Conservation (phyloP, 441 rosid species). For the Macaranga tanarius region DNA sequence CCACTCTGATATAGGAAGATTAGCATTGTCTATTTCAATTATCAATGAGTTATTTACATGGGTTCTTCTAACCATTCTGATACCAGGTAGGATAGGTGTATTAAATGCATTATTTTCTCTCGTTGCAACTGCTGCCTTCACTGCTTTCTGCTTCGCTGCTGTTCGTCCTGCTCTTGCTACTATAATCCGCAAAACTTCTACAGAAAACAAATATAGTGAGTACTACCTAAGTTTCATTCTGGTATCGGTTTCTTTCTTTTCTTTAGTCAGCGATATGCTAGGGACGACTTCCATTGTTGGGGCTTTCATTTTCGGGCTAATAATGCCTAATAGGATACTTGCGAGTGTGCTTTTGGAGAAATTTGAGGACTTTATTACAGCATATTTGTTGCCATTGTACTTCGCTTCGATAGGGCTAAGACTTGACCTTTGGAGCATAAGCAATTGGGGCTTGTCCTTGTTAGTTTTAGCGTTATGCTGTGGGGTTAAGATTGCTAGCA, state of each 20-base stretch:
- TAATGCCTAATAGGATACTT: constrained; percentile 37
- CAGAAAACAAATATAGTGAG: constrained; percentile 23
- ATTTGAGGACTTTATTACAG: constrained; percentile 36
- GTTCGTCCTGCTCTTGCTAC: constrained; percentile 32
- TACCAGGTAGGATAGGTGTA: constrained; percentile 12
- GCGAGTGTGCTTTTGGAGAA: constrained; percentile 32
- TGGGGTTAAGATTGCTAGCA: constrained; percentile 30
- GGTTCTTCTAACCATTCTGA: constrained; percentile 28
- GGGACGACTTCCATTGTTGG: constrained; percentile 47
- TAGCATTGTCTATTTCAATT: constrained; percentile 32
- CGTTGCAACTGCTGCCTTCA: constrained; percentile 21
- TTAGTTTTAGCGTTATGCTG: constrained; percentile 19
- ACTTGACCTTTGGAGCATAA: constrained; percentile 17
- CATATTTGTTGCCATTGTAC: constrained; percentile 40
- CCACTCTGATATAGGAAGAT: constrained; percentile 38
- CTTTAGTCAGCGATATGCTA: constrained; percentile 30
- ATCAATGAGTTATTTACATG: constrained; percentile 38
- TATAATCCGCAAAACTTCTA: constrained; percentile 18
- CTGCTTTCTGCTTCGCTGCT: constrained; percentile 20
- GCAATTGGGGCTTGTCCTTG: constrained; percentile 15
- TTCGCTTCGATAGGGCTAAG: constrained; percentile 32
- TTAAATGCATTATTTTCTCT: neutral
- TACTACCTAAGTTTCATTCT: constrained; percentile 29
- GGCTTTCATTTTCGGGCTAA: constrained; percentile 46
- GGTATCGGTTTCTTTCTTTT: constrained; percentile 30